Base-by-base conservation (phyloP, 257 asterid species). In the Datura wrightii region DNA sequence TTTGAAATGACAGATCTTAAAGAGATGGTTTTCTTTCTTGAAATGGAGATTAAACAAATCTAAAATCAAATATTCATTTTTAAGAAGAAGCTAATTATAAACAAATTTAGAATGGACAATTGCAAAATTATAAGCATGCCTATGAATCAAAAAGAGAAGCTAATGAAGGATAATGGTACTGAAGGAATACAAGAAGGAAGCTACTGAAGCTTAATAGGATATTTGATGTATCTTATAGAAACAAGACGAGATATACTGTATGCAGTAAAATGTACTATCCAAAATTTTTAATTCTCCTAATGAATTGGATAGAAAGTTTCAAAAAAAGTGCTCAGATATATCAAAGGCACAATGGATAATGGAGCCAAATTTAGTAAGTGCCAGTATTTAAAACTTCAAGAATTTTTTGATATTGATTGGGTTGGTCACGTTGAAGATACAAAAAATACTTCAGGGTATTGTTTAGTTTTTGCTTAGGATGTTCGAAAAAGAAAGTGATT, bases 121-220 rank as follows among this genome's bases (percentile, higher is more conserved):
- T 34, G 46, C 15, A 85, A 65, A 19, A 34, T 5, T 3, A 42
- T 34, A 4, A 39, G 2, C 11, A 85, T 19, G 5, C 70, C 79
- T 31, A 85, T 70, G 79, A 55, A 9, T 85, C 79, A 31, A 58
- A 85, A 85, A 15, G 55, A 65, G 72, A 65, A 65, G 44, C n/a
- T 65, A 31, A 63, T 31, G 18, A 63, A 63, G 71, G 42, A 63
- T 0, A 60, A 82, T 81, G 24, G 65, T 31, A n/a, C 8, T 41
- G 50, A 34, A 15, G 13, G 3, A 6, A 48, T 59, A 19, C 56
- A n/a, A n/a, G 70, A 56, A 5, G 18, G 0, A 8, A 1, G n/a
- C 8, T 80, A 42, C 7, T 80, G n/a, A 55, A 85, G 79, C 16
- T n/a, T 66, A 4, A 56, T 70, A 5, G 83, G 85, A 2, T 80